Base-by-base conservation (phyloP, 2,329 filamentous ascomycete genomes). In the Fusarium camptoceras region DNA sequence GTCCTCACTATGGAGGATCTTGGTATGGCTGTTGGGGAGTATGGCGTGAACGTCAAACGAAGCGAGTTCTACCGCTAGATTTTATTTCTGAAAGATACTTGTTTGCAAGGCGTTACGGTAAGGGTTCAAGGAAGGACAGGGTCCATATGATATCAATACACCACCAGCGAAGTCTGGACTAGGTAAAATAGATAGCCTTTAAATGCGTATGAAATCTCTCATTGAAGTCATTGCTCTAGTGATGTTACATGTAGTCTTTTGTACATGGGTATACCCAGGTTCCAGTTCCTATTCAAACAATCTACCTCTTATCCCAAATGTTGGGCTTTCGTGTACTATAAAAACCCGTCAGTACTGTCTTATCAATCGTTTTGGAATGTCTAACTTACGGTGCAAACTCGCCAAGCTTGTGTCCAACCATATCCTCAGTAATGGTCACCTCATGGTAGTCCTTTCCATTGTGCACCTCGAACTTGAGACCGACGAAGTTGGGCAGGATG, bases 1-100 rank as follows among this genome's bases (percentile, higher is more conserved):
- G 95, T 99, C 58, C 85, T 99, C 67, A 98, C 96, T 1, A 98
- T 99, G 96, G 96, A 99, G 82, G 96, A 99, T 80, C 81, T 99
- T 75, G 96, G 96, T 18, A 98, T 98, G 94, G 96, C 96, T 2
- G 95, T 98, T 30, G 93, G 93, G 31, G 96, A 99, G 84, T 99
- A 98, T 78, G 96, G 96, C 2, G 94, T 99, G 55, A 99, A 97
- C 78, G 92, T 98, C 55, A 98, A 97, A 88, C 88, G 96, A 70
- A 94, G 95, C 77, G 96, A 99, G 83, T 99, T 98, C 78, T 99
- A 99, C 80, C 88, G 94, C 75, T 98, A 74, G 76, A 22, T 15
- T 20, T 22, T n/a, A 24, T 42, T 60, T 51, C 48, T 49, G 39
- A 30, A 51, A 46, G 54, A 47, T 64, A 65, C 44, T 67, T 66